These are phyloP conservation scores for Lasiodiplodia citricola DNA, from an alignment of 2,329 filamentous ascomycete species.

Conservation along the genomic window DNA sequence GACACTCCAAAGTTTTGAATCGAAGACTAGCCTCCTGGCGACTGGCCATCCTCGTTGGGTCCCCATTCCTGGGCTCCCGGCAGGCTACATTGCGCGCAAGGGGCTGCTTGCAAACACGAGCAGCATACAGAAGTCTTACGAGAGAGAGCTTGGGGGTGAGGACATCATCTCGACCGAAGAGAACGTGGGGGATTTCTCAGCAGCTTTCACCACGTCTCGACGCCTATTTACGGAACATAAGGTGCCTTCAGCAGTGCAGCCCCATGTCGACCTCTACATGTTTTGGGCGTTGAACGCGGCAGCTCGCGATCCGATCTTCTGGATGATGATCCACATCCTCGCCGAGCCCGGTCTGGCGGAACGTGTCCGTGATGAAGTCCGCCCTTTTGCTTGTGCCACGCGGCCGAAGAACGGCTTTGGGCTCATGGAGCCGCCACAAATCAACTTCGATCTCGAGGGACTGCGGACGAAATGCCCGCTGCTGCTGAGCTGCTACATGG, in stretches of 20 bases:
- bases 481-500: constrained; percentile 46
- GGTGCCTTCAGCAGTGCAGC: constrained; percentile 34
- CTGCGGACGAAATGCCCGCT: constrained; percentile 41
- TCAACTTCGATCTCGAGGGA: constrained; percentile 42
- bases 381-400: constrained; percentile 36
- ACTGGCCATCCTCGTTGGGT: constrained; percentile 62
- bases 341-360: constrained; percentile 31
- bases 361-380: constrained; percentile 42
- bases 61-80: constrained; percentile 57
- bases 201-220: constrained; percentile 38
- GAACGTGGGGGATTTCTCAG: constrained; percentile 41
- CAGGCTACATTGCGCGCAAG: constrained; percentile 50
- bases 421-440: constrained; percentile 39
- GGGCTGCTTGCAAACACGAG: constrained; percentile 34
- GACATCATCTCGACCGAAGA: constrained; percentile 36
- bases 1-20: constrained; percentile 62
- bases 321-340: constrained; percentile 46
- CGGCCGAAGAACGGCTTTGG: constrained; percentile 39
- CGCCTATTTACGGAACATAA: constrained; percentile 12
- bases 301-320: constrained; percentile 54
- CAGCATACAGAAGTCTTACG: constrained; percentile 39
- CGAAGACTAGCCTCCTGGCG: constrained; percentile 59
- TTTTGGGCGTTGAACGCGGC: constrained; percentile 60
- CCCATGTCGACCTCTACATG: constrained; percentile 52
- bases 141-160: constrained; percentile 37